phyloP scores from a whole-genome alignment of 768 basidiomycete species.

The Suillus clintonianus region DNA sequence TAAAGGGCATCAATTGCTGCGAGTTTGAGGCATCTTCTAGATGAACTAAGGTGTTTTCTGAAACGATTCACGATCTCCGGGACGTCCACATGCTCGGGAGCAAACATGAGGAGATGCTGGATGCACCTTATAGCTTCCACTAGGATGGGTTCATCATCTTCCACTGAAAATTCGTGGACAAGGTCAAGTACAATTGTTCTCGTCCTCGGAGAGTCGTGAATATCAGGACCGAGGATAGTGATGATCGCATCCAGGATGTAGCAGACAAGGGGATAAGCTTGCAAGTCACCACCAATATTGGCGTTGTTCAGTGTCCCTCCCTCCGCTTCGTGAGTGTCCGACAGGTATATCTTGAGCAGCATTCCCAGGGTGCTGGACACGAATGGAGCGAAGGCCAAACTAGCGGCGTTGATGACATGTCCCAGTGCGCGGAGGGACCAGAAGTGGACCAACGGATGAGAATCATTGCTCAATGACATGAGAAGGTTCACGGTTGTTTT shows the following conservation, averaged over 20 bases:
- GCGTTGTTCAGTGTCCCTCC: slow-evolving; percentile 82
- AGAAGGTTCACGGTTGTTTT: slow-evolving; percentile 96
- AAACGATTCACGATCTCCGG: slow-evolving; percentile 80
- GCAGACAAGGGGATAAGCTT: slow-evolving; percentile 89
- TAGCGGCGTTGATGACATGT: slow-evolving; percentile 88
- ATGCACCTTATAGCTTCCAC: slow-evolving; percentile 96
- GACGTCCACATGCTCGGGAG: slow-evolving; percentile 79
- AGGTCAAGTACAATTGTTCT: slow-evolving; percentile 82
- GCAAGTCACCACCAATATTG: slow-evolving; percentile 88
- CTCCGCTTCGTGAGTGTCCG: slow-evolving; percentile 90
- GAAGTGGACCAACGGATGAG: slow-evolving; percentile 95
- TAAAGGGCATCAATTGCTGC: slow-evolving; percentile 96
- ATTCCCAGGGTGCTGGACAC: slow-evolving; percentile 88
- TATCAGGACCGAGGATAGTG: slow-evolving; percentile 91
- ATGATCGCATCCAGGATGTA: slow-evolving; percentile 92
- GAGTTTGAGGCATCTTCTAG: slow-evolving; percentile 82
- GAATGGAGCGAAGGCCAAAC: slow-evolving; percentile 87
- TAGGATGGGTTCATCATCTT: slow-evolving; percentile 84
- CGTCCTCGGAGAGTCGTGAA: slow-evolving; percentile 83
- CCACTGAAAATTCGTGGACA: slow-evolving; percentile 80
- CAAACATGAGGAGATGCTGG: slow-evolving; percentile 97
- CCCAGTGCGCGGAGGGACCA: slow-evolving; percentile 87
- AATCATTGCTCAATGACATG: slow-evolving; percentile 93
- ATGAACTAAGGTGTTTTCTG: slow-evolving; percentile 75
- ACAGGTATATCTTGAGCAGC: slow-evolving; percentile 85